Evolutionary conservation across 2,329 filamentous ascomycete genomes (phyloP).

Genomic region (Escovopsis weberi): DNA sequence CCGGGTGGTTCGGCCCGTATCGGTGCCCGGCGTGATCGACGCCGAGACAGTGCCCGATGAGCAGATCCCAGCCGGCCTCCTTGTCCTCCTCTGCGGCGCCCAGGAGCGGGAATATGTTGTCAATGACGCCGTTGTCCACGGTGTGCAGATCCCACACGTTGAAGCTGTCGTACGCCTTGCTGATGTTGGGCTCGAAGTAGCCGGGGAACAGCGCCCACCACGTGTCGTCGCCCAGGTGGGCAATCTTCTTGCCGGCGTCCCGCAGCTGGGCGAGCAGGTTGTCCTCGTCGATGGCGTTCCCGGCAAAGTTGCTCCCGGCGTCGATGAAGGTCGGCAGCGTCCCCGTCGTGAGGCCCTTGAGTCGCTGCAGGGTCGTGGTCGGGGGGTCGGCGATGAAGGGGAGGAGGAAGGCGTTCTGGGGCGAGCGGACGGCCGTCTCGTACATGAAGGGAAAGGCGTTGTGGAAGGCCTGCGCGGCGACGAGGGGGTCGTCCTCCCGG

Average conservation of each 20-base stretch:
- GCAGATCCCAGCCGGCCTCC: slow-evolving; percentile 67
- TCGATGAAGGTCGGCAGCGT: slow-evolving; percentile 92
- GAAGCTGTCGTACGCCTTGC: slow-evolving; percentile 85
- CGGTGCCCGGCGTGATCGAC: slow-evolving; percentile 95
- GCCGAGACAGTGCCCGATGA: slow-evolving; percentile 85
- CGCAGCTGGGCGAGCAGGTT: slow-evolving; percentile 54
- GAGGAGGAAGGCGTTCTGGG: slow-evolving; percentile 72
- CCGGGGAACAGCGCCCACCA: slow-evolving; percentile 88
- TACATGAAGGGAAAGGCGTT: slow-evolving; percentile 79
- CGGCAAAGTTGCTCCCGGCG: slow-evolving; percentile 86
- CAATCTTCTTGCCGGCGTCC: slow-evolving; percentile 56
- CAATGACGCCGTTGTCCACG: slow-evolving; percentile 85
- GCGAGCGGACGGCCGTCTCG: slow-evolving; percentile 60
- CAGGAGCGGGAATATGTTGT: slow-evolving; percentile 78
- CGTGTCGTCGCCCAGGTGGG: slow-evolving; percentile 94
- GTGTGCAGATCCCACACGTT: slow-evolving; percentile 98
- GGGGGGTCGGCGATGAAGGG: slow-evolving; percentile 97
- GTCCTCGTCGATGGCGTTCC: slow-evolving; percentile 91
- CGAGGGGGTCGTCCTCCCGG: slow-evolving; percentile 19
- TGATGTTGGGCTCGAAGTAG: slow-evolving; percentile 82
- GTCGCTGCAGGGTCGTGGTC: slow-evolving; percentile 77
- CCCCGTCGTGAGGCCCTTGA: slow-evolving; percentile 90
- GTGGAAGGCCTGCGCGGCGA: slow-evolving; percentile 47
- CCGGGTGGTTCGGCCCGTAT: slow-evolving; percentile 83
- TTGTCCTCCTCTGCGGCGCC: too few relatives aligned